Conservation (phyloP, 2,329 filamentous ascomycete genomes). For the Coniella lustricola region DNA sequence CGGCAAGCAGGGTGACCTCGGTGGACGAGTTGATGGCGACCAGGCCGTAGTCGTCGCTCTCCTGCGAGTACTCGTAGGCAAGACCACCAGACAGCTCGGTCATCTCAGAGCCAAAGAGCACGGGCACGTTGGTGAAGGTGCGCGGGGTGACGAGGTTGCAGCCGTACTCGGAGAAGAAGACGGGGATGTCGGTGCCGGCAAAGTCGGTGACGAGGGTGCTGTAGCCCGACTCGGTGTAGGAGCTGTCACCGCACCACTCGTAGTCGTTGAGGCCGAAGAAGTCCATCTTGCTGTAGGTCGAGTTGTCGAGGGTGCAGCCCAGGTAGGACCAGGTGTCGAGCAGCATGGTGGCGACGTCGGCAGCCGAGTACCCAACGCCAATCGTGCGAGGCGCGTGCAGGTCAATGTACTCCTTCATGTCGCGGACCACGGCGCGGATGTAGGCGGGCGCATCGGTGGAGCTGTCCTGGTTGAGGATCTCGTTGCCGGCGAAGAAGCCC, state of each 20-base stretch:
- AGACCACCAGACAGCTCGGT: constrained; percentile 60
- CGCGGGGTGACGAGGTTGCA: constrained; percentile 63
- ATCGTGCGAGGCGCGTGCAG: constrained; percentile 58
- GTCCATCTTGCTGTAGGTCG: constrained; percentile 53
- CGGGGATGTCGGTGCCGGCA: constrained; percentile 55
- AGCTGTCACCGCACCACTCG: constrained; percentile 51
- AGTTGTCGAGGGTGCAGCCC: constrained; percentile 50
- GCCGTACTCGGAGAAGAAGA: constrained; percentile 72
- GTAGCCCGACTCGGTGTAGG: constrained; percentile 33
- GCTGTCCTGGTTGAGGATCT: constrained; percentile 61
- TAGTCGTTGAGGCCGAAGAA: constrained; percentile 68
- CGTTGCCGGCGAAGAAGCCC: constrained; percentile 65
- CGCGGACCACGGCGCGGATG: constrained; percentile 61
- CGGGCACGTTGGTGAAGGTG: constrained; percentile 63
- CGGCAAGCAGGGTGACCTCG: constrained; percentile 47
- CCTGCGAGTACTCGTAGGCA: constrained; percentile 69
- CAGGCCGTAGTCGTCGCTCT: constrained; percentile 55
- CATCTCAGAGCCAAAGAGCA: constrained; percentile 64
- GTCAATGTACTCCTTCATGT: constrained; percentile 70
- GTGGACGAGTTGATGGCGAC: constrained; percentile 50
- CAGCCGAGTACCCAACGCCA: constrained; percentile 68
- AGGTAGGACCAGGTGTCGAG: constrained; percentile 66
- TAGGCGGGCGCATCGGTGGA: constrained; percentile 56
- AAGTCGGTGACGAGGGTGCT: constrained; percentile 49
- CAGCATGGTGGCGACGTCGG: constrained; percentile 62